Evolutionary conservation across 2,329 filamentous ascomycete genomes (phyloP).

Genomic region (Tolypocladium nubicola): DNA sequence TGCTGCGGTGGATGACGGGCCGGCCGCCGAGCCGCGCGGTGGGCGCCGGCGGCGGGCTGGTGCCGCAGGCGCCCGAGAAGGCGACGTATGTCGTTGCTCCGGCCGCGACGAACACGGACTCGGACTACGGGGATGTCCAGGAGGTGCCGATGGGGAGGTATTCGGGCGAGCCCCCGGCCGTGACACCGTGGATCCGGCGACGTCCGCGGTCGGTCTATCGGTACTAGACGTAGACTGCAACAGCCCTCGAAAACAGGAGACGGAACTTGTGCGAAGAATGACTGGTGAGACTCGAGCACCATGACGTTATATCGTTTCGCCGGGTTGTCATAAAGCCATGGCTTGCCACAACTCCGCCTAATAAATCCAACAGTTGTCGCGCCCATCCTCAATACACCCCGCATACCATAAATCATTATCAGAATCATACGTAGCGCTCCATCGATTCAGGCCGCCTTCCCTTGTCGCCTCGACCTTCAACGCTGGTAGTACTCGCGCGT

Average conservation of each 20-base stretch:
- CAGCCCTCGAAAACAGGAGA: too few relatives aligned
- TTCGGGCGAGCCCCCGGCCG: background rate
- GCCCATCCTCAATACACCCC: background rate
- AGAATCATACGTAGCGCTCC: background rate
- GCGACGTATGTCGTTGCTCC: background rate
- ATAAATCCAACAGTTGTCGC: background rate
- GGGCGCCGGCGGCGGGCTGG: background rate
- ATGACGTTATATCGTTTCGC: background rate
- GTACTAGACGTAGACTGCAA: background rate
- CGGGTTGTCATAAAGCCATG: background rate
- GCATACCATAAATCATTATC: background rate
- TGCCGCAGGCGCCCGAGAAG: background rate
- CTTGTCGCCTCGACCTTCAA: background rate
- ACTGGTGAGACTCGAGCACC: background rate
- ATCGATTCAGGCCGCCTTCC: background rate
- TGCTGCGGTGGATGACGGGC: conserved; percentile 17
- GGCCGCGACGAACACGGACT: background rate
- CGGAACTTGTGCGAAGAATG: background rate
- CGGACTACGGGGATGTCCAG: background rate
- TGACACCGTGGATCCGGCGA: background rate
- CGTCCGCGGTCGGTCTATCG: background rate
- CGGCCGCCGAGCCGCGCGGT: conserved; percentile 1
- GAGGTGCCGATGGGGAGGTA: background rate
- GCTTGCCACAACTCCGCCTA: background rate
- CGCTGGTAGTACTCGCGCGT: conserved; percentile 19